phyloP scores from a whole-genome alignment of 2,329 filamentous ascomycete genomes.

The Aspergillus calidoustus region DNA sequence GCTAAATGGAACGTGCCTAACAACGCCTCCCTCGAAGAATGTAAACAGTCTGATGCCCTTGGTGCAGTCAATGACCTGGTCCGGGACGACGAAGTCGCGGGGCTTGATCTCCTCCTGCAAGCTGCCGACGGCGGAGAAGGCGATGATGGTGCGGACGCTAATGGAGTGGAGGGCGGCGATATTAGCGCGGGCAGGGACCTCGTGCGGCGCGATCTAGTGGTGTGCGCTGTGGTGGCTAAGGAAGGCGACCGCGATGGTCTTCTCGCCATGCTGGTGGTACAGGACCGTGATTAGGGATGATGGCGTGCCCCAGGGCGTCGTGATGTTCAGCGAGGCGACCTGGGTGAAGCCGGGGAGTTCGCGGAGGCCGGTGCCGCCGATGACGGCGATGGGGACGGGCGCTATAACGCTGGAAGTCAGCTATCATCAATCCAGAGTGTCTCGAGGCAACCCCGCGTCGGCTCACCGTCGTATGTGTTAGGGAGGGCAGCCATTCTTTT shows the following conservation, averaged over 20 bases:
- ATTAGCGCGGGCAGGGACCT: conserved; percentile 93
- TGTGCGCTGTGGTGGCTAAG: conserved; percentile 87
- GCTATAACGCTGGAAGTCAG: conserved; percentile 29
- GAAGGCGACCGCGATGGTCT: conserved; percentile 76
- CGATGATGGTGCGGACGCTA: conserved; percentile 88
- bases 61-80: conserved; percentile 96
- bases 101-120: conserved; percentile 92
- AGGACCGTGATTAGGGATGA: conserved; percentile 82
- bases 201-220: conserved; percentile 90
- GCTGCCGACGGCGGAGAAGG: conserved; percentile 93
- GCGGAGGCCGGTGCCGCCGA: conserved; percentile 90
- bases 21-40: conserved; percentile 82
- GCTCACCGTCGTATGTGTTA: conserved; percentile 63
- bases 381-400: conserved; percentile 81
- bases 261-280: conserved; percentile 73
- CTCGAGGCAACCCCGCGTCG: not conserved
- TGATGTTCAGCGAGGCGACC: conserved; percentile 74
- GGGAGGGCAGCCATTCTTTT: conserved; percentile 60
- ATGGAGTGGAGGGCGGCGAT: conserved; percentile 91
- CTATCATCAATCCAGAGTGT: not conserved
- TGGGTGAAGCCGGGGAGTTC: conserved; percentile 85
- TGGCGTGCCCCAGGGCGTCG: conserved; percentile 87
- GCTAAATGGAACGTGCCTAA: conserved; percentile 92
- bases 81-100: conserved; percentile 93
- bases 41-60: conserved; percentile 94